Percentiles rank a stretch among this genome's conserved stretches.
phyloP scores from a whole-genome alignment of 2,329 filamentous ascomycete genomes.

The Aureobasidium sp. region DNA sequence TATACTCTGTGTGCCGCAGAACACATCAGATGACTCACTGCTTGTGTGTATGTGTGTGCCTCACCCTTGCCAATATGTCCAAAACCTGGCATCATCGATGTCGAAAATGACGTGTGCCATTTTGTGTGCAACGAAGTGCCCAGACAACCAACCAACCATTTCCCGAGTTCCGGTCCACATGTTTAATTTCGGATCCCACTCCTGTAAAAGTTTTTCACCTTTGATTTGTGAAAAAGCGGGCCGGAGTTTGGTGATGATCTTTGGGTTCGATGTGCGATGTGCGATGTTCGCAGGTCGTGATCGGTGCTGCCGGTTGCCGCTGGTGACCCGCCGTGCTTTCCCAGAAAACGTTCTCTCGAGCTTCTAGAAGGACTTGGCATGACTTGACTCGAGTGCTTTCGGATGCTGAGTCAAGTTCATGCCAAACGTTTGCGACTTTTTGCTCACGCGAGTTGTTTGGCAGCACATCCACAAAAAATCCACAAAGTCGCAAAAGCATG shows the following conservation, averaged over 20 bases:
- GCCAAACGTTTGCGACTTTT: neutral
- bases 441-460: neutral
- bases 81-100: constrained; percentile 4
- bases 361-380: constrained; percentile 2
- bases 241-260: too few relatives aligned
- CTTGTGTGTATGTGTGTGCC: neutral
- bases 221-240: neutral
- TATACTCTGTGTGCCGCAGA: neutral
- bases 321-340: too few relatives aligned
- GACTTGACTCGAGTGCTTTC: neutral
- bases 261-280: too few relatives aligned
- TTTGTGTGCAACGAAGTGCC: neutral
- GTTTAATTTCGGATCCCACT: neutral
- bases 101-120: neutral
- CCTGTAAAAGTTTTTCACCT: neutral
- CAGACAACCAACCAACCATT: neutral
- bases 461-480: neutral
- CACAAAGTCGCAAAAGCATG: neutral
- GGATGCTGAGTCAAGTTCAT: neutral
- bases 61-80: neutral
- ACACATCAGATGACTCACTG: neutral
- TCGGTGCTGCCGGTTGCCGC: neutral
- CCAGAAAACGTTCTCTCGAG: too few relatives aligned
- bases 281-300: too few relatives aligned
- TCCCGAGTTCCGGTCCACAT: neutral